phyloP scores from a whole-genome alignment of 2,329 filamentous ascomycete genomes.

The Ustilaginoidea virens region DNA sequence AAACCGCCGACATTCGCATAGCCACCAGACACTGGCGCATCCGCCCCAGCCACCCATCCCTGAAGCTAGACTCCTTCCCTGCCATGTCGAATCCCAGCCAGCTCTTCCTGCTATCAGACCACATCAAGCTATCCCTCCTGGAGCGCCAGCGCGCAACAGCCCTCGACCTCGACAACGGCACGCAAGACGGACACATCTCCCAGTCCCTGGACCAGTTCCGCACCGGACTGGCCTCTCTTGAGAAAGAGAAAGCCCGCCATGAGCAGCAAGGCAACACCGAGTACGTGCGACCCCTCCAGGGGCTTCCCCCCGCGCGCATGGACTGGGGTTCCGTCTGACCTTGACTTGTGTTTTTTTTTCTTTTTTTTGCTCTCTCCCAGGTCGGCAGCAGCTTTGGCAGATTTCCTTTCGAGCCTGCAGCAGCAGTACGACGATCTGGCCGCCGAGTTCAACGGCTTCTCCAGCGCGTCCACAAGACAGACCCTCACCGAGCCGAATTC shows the following conservation, averaged over 20 bases:
- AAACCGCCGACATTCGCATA: no score
- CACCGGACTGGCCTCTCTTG: conserved; percentile 59
- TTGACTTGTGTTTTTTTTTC: no score
- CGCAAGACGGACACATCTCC: conserved; percentile 78
- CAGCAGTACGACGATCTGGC: conserved; percentile 64
- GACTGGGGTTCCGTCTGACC: no score
- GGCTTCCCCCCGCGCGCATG: no score
- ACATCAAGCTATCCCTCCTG: conserved; percentile 89
- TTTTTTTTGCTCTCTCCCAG: no score
- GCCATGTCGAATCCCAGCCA: conserved; percentile 48
- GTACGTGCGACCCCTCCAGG: no score
- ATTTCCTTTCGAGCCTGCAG: conserved; percentile 53
- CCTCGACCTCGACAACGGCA: conserved; percentile 61
- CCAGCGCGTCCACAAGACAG: conserved; percentile 30
- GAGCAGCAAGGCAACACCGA: conserved; percentile 47
- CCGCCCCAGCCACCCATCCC: no score
- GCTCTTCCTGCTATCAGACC: conserved; percentile 84
- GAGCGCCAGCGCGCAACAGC: conserved; percentile 79
- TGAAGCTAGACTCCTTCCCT: no score
- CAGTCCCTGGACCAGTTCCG: conserved; percentile 76
- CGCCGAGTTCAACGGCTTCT: conserved; percentile 61
- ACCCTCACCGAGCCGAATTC: conserved; percentile 49
- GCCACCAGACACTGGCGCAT: no score
- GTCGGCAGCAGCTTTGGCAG: conserved; percentile 33
- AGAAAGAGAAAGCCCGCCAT: conserved; percentile 47